Percentiles rank a stretch among this genome's conserved stretches.
Evolutionary conservation across 140 eudicot genomes (phyloP).

Genomic region (Oenanthe javanica): DNA sequence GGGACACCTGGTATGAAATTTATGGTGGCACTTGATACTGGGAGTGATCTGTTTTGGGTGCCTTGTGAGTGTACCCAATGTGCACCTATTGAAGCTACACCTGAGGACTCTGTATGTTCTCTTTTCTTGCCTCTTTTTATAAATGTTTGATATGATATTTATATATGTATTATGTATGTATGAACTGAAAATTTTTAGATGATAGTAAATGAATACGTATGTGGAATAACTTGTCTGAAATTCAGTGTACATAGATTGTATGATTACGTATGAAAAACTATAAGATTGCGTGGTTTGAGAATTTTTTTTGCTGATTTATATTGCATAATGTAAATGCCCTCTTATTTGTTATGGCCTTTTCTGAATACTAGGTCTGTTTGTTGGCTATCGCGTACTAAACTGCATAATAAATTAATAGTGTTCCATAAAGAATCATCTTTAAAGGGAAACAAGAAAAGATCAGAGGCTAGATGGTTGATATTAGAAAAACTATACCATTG

Average conservation of each 20-base stretch:
- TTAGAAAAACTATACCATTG: neutral
- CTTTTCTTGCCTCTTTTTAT: neutral
- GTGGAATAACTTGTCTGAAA: neutral
- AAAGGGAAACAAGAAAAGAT: neutral
- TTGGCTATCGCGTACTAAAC: neutral
- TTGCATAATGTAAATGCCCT: neutral
- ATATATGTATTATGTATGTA: neutral
- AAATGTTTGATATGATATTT: neutral
- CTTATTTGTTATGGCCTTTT: neutral
- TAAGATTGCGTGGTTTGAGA: neutral
- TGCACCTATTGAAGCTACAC: slow-evolving; percentile 42
- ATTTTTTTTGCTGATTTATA: neutral
- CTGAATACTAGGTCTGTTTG: neutral
- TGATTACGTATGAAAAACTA: neutral
- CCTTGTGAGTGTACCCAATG: slow-evolving; percentile 85
- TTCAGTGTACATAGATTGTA: neutral
- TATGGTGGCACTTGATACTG: slow-evolving; percentile 95
- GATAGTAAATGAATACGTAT: neutral
- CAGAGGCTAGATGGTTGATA: neutral
- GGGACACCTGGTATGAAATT: slow-evolving; percentile 77
- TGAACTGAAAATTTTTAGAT: neutral
- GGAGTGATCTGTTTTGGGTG: slow-evolving; percentile 94
- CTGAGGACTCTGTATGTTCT: slow-evolving; percentile 57
- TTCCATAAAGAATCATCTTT: neutral
- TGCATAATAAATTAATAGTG: neutral